phyloP scores from a whole-genome alignment of 805 yeast genomes.

The Wickerhamomyces canadensis region DNA sequence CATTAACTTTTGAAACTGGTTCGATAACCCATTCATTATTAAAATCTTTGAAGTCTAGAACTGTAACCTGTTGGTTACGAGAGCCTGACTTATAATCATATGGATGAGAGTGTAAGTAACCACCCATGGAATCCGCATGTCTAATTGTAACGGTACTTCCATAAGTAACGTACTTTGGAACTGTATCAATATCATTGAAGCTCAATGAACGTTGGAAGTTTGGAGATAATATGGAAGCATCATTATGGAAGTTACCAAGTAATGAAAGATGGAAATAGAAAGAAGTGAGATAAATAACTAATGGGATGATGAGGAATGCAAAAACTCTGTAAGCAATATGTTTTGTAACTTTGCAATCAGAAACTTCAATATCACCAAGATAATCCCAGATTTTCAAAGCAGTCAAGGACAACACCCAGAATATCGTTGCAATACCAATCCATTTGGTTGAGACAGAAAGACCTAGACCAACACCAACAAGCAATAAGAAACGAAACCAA shows the following conservation, averaged over 20 bases:
- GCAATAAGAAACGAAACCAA: slow-evolving; percentile 50
- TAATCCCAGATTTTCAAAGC: slow-evolving; percentile 53
- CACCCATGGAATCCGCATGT: slow-evolving; percentile 64
- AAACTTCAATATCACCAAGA: slow-evolving; percentile 59
- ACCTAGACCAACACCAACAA: slow-evolving; percentile 48
- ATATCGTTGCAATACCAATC: slow-evolving; percentile 63
- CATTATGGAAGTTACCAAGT: slow-evolving; percentile 42
- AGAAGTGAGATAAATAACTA: slow-evolving; percentile 47
- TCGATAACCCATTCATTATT: slow-evolving; percentile 77
- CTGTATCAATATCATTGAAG: slow-evolving; percentile 31
- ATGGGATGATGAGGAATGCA: slow-evolving; percentile 49
- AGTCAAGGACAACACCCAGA: slow-evolving; percentile 52
- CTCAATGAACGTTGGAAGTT: slow-evolving; percentile 56
- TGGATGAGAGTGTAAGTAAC: slow-evolving; percentile 76
- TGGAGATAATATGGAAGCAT: slow-evolving; percentile 61
- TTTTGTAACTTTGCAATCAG: slow-evolving; percentile 30
- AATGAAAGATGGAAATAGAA: slow-evolving; percentile 53
- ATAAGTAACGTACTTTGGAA: slow-evolving; percentile 62
- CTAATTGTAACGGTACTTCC: slow-evolving; percentile 67
- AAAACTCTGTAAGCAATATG: slow-evolving; percentile 36
- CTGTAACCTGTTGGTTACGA: slow-evolving; percentile 72
- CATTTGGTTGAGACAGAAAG: slow-evolving; percentile 58
- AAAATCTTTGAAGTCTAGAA: slow-evolving; percentile 52
- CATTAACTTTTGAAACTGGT: slow-evolving; percentile 22
- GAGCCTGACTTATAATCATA: slow-evolving; percentile 60